Evolutionary conservation across 805 yeast species (phyloP), one percentile per base, ranked within the genome.

Genomic region (Saccharomycopsis javanensis): DNA sequence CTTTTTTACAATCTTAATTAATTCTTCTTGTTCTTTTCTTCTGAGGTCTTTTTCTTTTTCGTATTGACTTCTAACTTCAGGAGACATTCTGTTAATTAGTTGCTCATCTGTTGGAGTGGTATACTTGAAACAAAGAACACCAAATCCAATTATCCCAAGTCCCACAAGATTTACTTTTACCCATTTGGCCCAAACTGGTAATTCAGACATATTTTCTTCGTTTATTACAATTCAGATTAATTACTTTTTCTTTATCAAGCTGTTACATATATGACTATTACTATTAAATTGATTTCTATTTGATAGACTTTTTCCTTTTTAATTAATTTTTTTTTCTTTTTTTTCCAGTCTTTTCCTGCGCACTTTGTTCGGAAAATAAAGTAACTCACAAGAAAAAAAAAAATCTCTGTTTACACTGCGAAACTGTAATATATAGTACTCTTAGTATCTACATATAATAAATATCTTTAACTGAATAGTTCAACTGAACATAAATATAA

Each of bases 21-120:
- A 68, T 65, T 80, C 85, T 61, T 78, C 77, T 65, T 86, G 92
- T 67, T 87, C 95, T 58, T 75, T 73, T 63, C 78, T 78, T 67
- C 92, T 78, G 28, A 85, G 68, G 7, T 73, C 81, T 62, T 74
- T 77, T 64, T 85, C 83, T 55, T 75, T 72, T 63, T 85, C 90
- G 68, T 87, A 88, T 60, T 86, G 85, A 20, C 82, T 82, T 61
- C 88, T 76, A 50, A 90, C 73, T 67, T 91, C 96, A 0, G 98
- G 97, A 5, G 96, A 86, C 62, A 90, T 76, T 54, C 77, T 70
- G 0, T 83, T 80, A 45, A 90, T 77, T 51, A 91, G 69, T 66
- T 91, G 79, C 64, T 89, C 96, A 62, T 88, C 96, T 1, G 91
- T 79, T 2, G 98, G 98, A 0, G 89, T 83, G 0, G 91, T 81